phyloP scores from a whole-genome alignment of 345 rosid genomes.

The Eucalyptus polyanthemos region DNA sequence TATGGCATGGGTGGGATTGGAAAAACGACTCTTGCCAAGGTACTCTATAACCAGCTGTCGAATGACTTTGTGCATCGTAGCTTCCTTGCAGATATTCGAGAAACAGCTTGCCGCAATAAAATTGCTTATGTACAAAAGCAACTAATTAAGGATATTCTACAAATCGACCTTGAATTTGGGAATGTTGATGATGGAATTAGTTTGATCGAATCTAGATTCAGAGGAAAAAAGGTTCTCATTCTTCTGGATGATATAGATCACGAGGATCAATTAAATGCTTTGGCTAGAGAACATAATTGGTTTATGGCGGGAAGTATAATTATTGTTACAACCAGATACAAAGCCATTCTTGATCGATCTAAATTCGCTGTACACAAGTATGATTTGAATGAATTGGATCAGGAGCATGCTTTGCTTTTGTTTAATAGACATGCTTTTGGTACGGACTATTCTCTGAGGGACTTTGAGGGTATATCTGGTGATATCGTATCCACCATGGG shows the following conservation, averaged over 20 bases:
- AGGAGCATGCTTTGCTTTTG: too few species aligned
- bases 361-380: rapidly evolving
- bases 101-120: rapidly evolving
- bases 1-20: too few species aligned
- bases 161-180: rapidly evolving
- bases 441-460: rapidly evolving
- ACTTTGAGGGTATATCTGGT: too few species aligned
- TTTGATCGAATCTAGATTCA: rapidly evolving
- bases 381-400: too few species aligned
- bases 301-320: rapidly evolving
- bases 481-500: too few species aligned
- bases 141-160: rapidly evolving
- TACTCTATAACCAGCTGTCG: not conserved
- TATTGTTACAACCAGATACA: rapidly evolving
- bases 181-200: too few species aligned
- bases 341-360: too few species aligned
- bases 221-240: too few species aligned
- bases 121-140: rapidly evolving
- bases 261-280: rapidly evolving
- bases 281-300: rapidly evolving
- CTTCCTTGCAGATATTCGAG: not conserved
- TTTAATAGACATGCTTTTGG: too few species aligned
- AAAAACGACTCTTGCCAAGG: not conserved
- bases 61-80: not conserved
- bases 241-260: too few species aligned